Evolutionary conservation across 495 filamentous ascomycete genomes (phyloP), one percentile per base, ranked within the genome.

Genomic region (Penicillium maclennaniae): DNA sequence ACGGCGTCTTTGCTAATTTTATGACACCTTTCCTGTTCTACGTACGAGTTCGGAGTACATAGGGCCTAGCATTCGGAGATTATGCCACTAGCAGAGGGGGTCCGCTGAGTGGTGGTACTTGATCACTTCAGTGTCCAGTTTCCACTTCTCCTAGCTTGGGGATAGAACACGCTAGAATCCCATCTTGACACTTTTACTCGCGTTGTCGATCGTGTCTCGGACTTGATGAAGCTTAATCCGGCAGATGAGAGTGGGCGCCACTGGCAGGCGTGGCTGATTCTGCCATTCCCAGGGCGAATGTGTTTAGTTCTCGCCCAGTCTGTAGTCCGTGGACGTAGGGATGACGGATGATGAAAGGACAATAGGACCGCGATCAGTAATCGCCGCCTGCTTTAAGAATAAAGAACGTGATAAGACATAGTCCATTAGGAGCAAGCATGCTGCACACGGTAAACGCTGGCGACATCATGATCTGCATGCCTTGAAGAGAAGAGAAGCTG

Each of bases 401-500:
- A 16, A 19, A n/a, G 6, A 21, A 36, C 23, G 20, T 43, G 26
- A 20, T n/a, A 6, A 23, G 2, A 27, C 19, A 21, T 44, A 27
- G 42, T 12, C 39, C 28, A 47, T 21, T 21, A 36, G 39, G 16
- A 23, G 43, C 19, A 37, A 26, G 42, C 36, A 58, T 56, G 49
- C 53, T 49, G 47, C 36, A 17, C 19, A 26, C 47, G 36, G 47
- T 34, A 31, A 39, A 9, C 28, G 52, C 43, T 34, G 52, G 43
- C 57, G 58, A 58, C 58, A 58, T 64, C 61, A 64, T 64, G 61
- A 64, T 64, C 61, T 64, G 58, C 61, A 64, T 64, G 59, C 57
- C 58, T n/a, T n/a, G 51, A 26, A 46, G 38, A 44, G 41, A 20
- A 41, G 41, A 53, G 54, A 51, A 55, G 45, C 56, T 63, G 61